These are phyloP conservation scores for Kregervanrija pseudodelftensis DNA, from an alignment of 805 yeast genomes.

Conservation along the genomic window DNA sequence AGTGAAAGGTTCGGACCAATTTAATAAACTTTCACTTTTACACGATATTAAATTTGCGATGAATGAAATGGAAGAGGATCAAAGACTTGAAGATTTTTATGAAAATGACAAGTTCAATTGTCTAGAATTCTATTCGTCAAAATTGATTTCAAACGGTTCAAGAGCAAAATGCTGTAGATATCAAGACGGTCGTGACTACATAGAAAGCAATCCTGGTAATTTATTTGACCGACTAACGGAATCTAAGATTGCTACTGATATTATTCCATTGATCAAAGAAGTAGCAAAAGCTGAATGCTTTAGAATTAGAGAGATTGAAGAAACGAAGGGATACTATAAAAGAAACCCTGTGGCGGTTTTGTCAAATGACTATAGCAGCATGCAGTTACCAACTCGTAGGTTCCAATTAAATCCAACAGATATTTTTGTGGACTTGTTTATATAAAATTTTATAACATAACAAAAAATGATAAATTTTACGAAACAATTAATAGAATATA, in stretches of 20 bases:
- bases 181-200: constrained; percentile 16
- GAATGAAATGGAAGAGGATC: background rate
- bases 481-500: too few relatives aligned
- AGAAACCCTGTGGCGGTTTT: background rate
- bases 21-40: too few relatives aligned
- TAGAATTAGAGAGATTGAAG: constrained; percentile 5
- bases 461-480: too few relatives aligned
- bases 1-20: background rate
- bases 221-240: constrained; percentile 15
- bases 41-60: background rate
- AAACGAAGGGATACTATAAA: constrained; percentile 1
- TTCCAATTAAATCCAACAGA: constrained; percentile 8
- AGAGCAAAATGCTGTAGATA: constrained; percentile 15
- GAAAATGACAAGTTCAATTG: constrained; percentile 1
- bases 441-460: too few relatives aligned
- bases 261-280: constrained; percentile 21
- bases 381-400: constrained; percentile 1
- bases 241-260: constrained; percentile 12
- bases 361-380: background rate
- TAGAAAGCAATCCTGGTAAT: constrained; percentile 15
- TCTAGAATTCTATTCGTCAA: constrained; percentile 24
- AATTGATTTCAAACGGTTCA: constrained; percentile 18
- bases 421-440: constrained; percentile 1
- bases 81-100: background rate
- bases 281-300: constrained; percentile 23